Evolutionary conservation across 495 filamentous ascomycete species (phyloP), one percentile per base, ranked within the genome.

Genomic region (Lasiosphaeriaceae sp.): DNA sequence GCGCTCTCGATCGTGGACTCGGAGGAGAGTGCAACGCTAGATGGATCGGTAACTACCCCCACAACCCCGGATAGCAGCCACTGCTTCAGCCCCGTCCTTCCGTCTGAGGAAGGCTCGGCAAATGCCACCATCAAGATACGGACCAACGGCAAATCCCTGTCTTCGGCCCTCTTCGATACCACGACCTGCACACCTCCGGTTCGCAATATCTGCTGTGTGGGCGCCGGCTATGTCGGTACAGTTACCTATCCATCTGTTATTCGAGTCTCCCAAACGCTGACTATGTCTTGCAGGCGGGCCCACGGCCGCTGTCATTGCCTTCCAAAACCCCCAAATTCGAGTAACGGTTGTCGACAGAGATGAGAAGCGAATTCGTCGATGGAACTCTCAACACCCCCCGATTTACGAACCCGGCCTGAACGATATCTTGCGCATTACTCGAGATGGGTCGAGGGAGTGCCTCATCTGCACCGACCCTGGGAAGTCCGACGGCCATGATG

Each of bases 301-400:
- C 23, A 89, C 88, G 8, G 84, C 85, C 16, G 86, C 87, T 26
- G 77, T 91, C 23, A 83, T 90, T 45, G 89, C 89, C 14, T 77
- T 80, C 54, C 78, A 88, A 39, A 89, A 88, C 60, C 85, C 85
- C 0, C 70, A 83, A 51, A 75, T 91, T 54, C 73, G 72, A 16
- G 84, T 91, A n/a, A 88, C 83, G 5, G 87, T 92, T 9, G 83
- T 90, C 20, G 89, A 92, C 62, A 73, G 80, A 45, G 83, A 88
- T 64, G 74, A 71, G 23, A 59, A 59, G 11, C 80, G 88, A 22
- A 90, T 92, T 57, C 74, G 73, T 44, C 75, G 80, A 46, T 92
- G 88, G 89, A 87, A 89, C 50, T 87, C 86, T 0, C 69, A 76
- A 45, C 81, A 85, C 61, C 78, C 91, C 23, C 89, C 89, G 17